These are phyloP conservation scores for Iberis pinnata DNA, from an alignment of 345 rosid species.

Conservation along the genomic window DNA sequence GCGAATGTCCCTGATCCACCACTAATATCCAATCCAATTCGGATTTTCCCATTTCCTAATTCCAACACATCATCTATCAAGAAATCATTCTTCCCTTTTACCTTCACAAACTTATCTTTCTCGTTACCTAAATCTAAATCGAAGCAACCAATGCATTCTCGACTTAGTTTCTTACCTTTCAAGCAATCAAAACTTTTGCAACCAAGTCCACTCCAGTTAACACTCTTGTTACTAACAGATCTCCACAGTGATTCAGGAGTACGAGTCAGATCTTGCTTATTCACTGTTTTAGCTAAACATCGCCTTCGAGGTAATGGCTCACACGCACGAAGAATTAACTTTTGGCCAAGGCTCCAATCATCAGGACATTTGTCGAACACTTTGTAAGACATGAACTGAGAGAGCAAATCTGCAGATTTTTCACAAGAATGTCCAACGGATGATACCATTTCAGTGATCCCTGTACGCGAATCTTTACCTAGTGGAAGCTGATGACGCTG, in stretches of 20 bases:
- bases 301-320: constrained; percentile 93
- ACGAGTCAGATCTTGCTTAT: constrained; percentile 54
- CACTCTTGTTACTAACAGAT: constrained; percentile 64
- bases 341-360: constrained; percentile 76
- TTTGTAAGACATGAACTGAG: constrained; percentile 79
- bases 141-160: constrained; percentile 80
- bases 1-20: constrained; percentile 89
- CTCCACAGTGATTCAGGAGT: constrained; percentile 71
- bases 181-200: constrained; percentile 77
- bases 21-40: constrained; percentile 78
- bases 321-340: constrained; percentile 59
- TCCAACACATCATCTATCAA: constrained; percentile 65
- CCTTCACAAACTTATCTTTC: constrained; percentile 62
- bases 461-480: constrained; percentile 70
- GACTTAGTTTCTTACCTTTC: constrained; percentile 62
- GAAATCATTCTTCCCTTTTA: constrained; percentile 73
- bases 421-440: constrained; percentile 92
- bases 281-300: constrained; percentile 60
- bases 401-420: constrained; percentile 71
- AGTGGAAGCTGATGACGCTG: constrained; percentile 72
- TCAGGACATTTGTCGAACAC: constrained; percentile 60
- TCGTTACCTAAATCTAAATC: constrained; percentile 56
- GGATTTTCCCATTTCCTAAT: constrained; percentile 61
- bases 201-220: constrained; percentile 86
- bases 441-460: constrained; percentile 90